Base-by-base conservation (phyloP, 176 grass and related monocot species). In the Saccharum officinarum region DNA sequence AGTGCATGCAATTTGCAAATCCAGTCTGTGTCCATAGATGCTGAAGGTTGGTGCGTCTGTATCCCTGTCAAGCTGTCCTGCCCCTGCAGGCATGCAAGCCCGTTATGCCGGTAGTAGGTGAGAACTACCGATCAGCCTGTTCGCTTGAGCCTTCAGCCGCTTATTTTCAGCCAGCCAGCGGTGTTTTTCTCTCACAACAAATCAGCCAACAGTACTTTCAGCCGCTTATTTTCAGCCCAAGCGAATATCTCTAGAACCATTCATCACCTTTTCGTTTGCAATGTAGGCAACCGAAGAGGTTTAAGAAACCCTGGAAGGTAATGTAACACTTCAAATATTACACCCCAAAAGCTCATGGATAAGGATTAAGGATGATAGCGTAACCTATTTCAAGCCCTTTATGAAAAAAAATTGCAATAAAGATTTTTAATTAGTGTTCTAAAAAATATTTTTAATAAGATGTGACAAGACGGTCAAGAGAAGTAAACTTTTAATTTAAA, bases 1-100 rank as follows among this genome's bases (percentile, higher is more conserved):
- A 1, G 36, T 84, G 75, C 76, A 75, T 75, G 59, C 23, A 69
- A 54, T 44, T 85, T 69, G 47, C 30, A 84, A 66, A 74, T 80
- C 69, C 76, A 85, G 87, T 31, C 46, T 80, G 60, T 89, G 76
- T 9, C 26, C 75, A 84, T 84, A 74, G 87, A 84, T 59, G 82
- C 57, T 41, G 22, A 89, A 80, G 49, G 79, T 82, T 87, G 46
- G 34, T 82, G 36, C 0, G 62, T 60, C 71, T 69, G 79, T 76
- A 76, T 61, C 79, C 55, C n/a, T 69, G 47, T 73, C 73, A 80
- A 68, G 72, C 49, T 80, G 68, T 62, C 80, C 22, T 77, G 30
- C 33, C 17, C 69, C n/a, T 41, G 71, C 22, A 61, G n/a, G 31
- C 49, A 85, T 68, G 77, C 87, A 81, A 47, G 14, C 26, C 37